phyloP scores from a whole-genome alignment of 805 yeast genomes.

The Barnettozyma populi region DNA sequence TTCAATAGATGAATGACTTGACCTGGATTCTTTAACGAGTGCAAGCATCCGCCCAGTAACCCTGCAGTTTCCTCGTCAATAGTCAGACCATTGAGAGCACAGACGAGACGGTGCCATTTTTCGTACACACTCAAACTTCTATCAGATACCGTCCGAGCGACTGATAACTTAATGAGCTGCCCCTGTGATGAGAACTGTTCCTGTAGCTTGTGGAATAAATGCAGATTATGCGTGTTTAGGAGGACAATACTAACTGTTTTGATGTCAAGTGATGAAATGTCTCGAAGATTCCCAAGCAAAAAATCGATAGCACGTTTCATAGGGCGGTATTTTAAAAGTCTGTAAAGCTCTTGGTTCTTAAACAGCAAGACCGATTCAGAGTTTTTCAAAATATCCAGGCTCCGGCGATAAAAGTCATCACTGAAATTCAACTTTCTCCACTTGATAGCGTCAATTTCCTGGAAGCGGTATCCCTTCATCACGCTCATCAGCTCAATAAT shows the following conservation, averaged over 20 bases:
- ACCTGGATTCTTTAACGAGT: background rate
- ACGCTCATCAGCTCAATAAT: constrained; percentile 5
- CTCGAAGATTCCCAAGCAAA: background rate
- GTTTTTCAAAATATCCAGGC: constrained; percentile 3
- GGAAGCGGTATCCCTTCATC: constrained; percentile 4
- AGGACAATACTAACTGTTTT: constrained; percentile 1
- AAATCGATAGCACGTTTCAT: constrained; percentile 1
- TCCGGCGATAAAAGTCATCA: constrained; percentile 7
- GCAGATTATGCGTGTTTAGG: background rate
- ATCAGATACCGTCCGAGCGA: background rate
- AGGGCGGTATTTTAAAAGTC: constrained; percentile 7
- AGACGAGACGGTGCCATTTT: background rate
- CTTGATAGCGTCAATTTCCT: constrained; percentile 5
- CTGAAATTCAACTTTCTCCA: constrained; percentile 8
- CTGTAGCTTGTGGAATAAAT: background rate
- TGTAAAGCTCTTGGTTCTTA: constrained; percentile 10
- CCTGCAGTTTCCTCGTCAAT: background rate
- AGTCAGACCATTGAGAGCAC: background rate
- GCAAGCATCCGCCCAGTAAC: background rate
- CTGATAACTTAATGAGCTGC: background rate
- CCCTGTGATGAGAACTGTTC: background rate
- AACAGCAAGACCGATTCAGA: constrained; percentile 3
- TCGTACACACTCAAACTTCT: background rate
- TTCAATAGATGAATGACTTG: constrained; percentile 1
- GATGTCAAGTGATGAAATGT: background rate